Evolutionary conservation across 208 protist species (phyloP), one percentile per base, ranked within the genome.

Genomic region (Herpetomonas muscarum): DNA sequence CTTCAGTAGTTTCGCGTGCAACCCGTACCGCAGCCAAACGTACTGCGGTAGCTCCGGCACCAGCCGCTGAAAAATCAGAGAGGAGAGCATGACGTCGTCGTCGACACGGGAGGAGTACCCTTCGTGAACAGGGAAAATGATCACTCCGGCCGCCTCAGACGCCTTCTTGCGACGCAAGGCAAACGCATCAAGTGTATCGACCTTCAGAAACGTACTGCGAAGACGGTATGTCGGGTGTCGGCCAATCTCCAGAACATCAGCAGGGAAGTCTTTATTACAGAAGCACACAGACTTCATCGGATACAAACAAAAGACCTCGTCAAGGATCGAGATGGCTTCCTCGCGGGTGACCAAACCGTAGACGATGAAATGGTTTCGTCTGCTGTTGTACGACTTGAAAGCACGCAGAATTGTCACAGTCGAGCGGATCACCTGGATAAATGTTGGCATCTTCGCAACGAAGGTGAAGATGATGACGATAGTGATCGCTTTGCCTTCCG

Each of bases 261-360:
- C 47, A 9, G 67, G 19, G 51, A 90, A 90, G 17, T 57, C 61
- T 47, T 72, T 87, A 48, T 87, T 89, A 55, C 87, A 94, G 67
- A 94, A 94, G 64, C 83, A 90, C 6, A 94, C 83, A 0, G 76
- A 67, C 61, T 92, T 94, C 70, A 82, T 86, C 29, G 81, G 87
- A 63, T 94, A 87, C 9, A 94, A 60, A 36, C 61, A 76, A 46
- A 94, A 84, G 10, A 94, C 83, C 67, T 94, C 87, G 48, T 94
- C 87, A 13, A 94, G 61, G 22, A 91, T 84, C 2, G 87, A 85
- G 12, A 90, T 68, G 25, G 65, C 81, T 42, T 94, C 84, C 49
- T 90, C 76, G 19, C 74, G 54, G 0, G 70, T 81, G 26, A 88
- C 66, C 46, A 73, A 60, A n/a, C 87, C 83, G 48, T 90, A 94